Percentiles rank a stretch among this genome's conserved stretches.
phyloP scores from a whole-genome alignment of 768 basidiomycete species.

The Boletus reticulatus region DNA sequence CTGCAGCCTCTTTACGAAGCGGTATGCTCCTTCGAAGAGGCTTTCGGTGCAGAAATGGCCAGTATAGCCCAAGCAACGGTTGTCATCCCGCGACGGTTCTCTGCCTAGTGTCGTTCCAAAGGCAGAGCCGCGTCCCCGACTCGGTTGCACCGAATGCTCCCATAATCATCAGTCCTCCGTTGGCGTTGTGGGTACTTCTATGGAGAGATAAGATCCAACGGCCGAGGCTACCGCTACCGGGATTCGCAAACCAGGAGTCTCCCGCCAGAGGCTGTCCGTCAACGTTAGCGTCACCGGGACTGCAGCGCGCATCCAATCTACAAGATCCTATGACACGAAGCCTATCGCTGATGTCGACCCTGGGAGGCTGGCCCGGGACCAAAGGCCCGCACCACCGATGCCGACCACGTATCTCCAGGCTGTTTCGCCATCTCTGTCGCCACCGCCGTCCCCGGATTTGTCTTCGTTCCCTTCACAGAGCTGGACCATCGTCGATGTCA shows the following conservation, averaged over 20 bases:
- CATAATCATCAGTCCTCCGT: not conserved
- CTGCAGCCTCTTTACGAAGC: not conserved
- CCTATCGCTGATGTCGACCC: not conserved
- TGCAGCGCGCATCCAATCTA: not conserved
- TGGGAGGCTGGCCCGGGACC: not conserved
- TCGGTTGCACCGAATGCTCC: not conserved
- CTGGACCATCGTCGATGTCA: not conserved
- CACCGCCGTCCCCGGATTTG: not conserved
- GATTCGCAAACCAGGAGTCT: too few species aligned
- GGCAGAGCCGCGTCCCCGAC: too few species aligned
- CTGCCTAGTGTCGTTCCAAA: too few species aligned
- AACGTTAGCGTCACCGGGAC: not conserved
- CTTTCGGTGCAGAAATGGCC: too few species aligned
- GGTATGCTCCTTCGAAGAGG: not conserved
- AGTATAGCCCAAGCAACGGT: too few species aligned
- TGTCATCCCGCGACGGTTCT: too few species aligned
- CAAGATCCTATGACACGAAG: not conserved
- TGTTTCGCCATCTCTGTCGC: not conserved
- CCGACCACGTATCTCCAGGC: not conserved
- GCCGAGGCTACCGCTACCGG: not conserved
- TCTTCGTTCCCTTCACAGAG: constrained; percentile 9
- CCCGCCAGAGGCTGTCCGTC: not conserved
- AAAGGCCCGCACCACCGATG: not conserved
- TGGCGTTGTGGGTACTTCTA: not conserved
- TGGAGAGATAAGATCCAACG: not conserved